phyloP scores from a whole-genome alignment of 2,329 filamentous ascomycete genomes.

The Aspergillus spinulosporus region DNA sequence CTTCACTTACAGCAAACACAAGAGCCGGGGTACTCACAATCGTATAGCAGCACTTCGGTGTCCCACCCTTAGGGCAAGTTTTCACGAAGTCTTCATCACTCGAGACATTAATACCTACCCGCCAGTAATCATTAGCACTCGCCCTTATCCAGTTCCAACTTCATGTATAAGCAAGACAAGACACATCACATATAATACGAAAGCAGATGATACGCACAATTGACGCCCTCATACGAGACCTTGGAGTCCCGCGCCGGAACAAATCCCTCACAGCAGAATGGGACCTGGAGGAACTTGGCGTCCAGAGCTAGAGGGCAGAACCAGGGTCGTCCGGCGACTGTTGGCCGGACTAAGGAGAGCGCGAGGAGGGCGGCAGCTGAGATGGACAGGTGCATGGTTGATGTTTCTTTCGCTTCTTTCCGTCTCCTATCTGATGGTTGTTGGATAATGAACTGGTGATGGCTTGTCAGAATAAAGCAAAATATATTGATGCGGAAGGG shows the following conservation, averaged over 20 bases:
- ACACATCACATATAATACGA: neutral
- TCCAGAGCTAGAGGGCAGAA: conserved; percentile 31
- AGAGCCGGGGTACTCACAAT: conserved; percentile 28
- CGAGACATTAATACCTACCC: conserved; percentile 19
- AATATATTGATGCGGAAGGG: neutral
- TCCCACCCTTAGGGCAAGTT: conserved; percentile 25
- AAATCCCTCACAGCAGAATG: conserved; percentile 34
- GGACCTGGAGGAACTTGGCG: conserved; percentile 29
- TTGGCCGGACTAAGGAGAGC: conserved; percentile 20
- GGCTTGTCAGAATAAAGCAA: neutral
- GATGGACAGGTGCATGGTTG: conserved; percentile 15
- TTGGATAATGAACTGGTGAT: neutral
- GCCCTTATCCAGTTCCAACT: too few species aligned
- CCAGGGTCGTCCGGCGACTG: conserved; percentile 17
- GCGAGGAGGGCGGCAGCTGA: conserved; percentile 20
- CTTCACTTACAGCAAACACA: neutral
- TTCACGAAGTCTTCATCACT: conserved; percentile 25
- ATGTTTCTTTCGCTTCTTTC: neutral
- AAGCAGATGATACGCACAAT: conserved; percentile 25
- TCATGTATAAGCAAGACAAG: neutral
- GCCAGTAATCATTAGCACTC: conserved; percentile 13
- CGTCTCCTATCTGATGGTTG: neutral
- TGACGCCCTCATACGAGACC: conserved; percentile 23
- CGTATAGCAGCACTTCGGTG: conserved; percentile 30
- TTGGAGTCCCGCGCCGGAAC: conserved; percentile 20